Evolutionary conservation across 257 asterid genomes (phyloP), one percentile per base, ranked within the genome.

Genomic region (Jacaranda mimosifolia): DNA sequence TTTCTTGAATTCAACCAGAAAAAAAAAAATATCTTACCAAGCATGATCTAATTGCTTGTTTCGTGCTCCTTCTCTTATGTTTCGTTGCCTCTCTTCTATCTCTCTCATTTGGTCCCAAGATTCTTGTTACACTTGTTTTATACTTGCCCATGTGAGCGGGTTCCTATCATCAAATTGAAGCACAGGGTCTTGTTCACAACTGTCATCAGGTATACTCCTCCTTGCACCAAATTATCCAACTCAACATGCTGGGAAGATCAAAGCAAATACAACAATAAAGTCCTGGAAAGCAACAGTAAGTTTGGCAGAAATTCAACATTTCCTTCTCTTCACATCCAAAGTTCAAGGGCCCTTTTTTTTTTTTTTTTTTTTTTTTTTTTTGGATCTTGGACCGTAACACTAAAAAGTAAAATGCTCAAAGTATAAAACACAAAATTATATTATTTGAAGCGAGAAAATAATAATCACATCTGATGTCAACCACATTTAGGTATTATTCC

Each of bases 41-140:
- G 65, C 58, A 45, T 65, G 73, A 72, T 55, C 55, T 3, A 36
- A 42, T 53, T 77, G 77, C 73, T 77, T 70, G 66, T 38, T 70
- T 43, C 36, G 21, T 59, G 71, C 63, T 56, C 63, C 26, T 43
- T 6, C 51, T 36, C 49, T 11, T 21, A 19, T 36, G 57, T 53
- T 51, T 66, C 15, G 57, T 53, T 57, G 19, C 67, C 51, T 46
- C 17, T 68, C 65, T 4, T 40, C 45, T 40, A 5, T 46, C 4
- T n/a, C 19, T 38, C 45, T 70, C 55, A 42, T 52, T 17, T 51
- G 36, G 32, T 26, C 48, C 51, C 51, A 45, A 45, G 51, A 45
- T 45, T 32, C 53, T 57, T 46, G 12, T n/a, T 26, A 21, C 19
- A 45, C 51, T 26, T 32, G 0, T 35, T 60, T 43, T 26, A 7